These are phyloP conservation scores for Tarenaya hassleriana DNA, from an alignment of 345 rosid genomes.

Conservation along the genomic window DNA sequence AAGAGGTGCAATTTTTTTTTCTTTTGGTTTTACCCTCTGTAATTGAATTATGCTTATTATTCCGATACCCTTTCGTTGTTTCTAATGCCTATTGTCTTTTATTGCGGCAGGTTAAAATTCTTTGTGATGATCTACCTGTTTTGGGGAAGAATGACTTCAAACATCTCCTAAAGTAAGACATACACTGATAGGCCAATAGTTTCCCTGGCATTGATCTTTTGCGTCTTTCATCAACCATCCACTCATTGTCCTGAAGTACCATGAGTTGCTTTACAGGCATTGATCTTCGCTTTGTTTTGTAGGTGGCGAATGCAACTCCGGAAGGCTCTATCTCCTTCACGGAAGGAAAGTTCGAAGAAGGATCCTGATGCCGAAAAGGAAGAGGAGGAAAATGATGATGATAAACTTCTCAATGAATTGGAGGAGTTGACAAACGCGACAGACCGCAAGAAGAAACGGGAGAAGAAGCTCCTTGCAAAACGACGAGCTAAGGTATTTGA, in stretches of 20 bases:
- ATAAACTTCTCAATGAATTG: constrained; percentile 84
- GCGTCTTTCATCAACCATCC: neutral
- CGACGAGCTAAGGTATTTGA: constrained; percentile 68
- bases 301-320: constrained; percentile 89
- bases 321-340: constrained; percentile 65
- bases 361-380: constrained; percentile 36
- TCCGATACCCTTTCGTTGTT: neutral
- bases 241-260: neutral
- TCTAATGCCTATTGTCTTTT: neutral
- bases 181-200: neutral
- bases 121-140: constrained; percentile 87
- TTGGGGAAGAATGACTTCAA: constrained; percentile 94
- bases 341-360: constrained; percentile 40
- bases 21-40: neutral
- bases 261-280: neutral
- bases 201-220: neutral
- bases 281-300: constrained; percentile 14
- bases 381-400: constrained; percentile 64
- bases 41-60: too few relatives aligned
- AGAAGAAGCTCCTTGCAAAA: constrained; percentile 65
- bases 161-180: constrained; percentile 73
- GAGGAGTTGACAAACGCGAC: constrained; percentile 71
- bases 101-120: constrained; percentile 54
- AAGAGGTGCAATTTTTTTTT: constrained; percentile 45
- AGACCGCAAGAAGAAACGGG: constrained; percentile 76